Percentiles rank a stretch among this genome's conserved stretches.
Conservation (phyloP, 1,284 basidiomycete species). For the Cryptococcus amylolentus region DNA sequence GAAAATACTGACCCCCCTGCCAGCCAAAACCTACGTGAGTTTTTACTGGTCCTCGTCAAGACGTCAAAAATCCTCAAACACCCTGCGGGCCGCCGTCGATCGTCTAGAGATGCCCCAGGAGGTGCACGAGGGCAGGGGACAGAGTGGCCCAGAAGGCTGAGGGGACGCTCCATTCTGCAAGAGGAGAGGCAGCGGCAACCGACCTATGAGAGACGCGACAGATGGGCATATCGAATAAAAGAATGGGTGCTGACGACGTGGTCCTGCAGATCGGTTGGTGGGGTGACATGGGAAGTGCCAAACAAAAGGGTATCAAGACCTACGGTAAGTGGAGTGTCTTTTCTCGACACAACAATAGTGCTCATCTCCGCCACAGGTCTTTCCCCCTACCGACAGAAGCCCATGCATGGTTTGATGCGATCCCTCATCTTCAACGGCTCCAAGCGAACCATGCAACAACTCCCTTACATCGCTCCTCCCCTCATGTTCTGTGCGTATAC, state of each 20-base stretch:
- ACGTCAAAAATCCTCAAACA: not conserved
- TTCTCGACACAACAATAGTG: not conserved
- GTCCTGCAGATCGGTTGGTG: constrained; percentile 75
- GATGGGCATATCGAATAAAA: not conserved
- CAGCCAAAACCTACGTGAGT: constrained; percentile 43
- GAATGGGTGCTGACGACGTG: not conserved
- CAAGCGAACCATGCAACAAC: constrained; percentile 68
- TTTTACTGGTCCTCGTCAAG: not conserved
- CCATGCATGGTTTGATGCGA: constrained; percentile 66
- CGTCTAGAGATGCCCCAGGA: not conserved
- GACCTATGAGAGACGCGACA: too few species aligned
- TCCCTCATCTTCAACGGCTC: constrained; percentile 85
- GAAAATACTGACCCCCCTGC: not conserved
- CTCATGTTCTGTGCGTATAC: constrained; percentile 66
- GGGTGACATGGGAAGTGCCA: constrained; percentile 70
- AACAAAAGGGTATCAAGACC: constrained; percentile 72
- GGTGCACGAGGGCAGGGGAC: not conserved
- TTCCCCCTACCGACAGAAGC: constrained; percentile 74
- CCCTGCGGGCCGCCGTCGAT: not conserved
- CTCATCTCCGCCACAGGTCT: constrained; percentile 56
- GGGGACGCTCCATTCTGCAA: too few species aligned
- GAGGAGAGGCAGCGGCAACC: too few species aligned
- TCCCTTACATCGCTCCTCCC: constrained; percentile 76
- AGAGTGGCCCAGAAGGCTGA: too few species aligned
- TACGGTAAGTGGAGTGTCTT: constrained; percentile 65